These are phyloP conservation scores for Erythrobasidium hasegawianum DNA, from an alignment of 1,284 basidiomycete genomes.

Conservation along the genomic window DNA sequence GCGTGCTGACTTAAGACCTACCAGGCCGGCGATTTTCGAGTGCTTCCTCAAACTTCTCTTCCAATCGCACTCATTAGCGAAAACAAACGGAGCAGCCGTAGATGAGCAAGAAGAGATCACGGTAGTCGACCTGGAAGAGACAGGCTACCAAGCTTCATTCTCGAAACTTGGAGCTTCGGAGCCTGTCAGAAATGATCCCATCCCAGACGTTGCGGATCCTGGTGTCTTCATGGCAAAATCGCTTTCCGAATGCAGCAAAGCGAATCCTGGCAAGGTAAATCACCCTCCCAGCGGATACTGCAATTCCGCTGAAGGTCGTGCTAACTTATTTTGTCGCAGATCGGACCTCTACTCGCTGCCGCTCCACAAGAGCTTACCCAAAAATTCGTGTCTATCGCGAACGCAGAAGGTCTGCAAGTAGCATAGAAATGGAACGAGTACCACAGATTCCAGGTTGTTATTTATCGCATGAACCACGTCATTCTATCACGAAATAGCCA, in stretches of 20 bases:
- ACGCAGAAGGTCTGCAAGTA: slow-evolving; percentile 13
- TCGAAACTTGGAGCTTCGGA: slow-evolving; percentile 79
- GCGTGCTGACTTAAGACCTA: too few relatives aligned
- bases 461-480: too few relatives aligned
- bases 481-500: too few relatives aligned
- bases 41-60: slow-evolving; percentile 72
- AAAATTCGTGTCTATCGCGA: slow-evolving; percentile 47
- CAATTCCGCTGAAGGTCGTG: too few relatives aligned
- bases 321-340: slow-evolving; percentile 24
- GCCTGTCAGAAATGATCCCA: slow-evolving; percentile 50
- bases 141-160: slow-evolving; percentile 89
- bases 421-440: too few relatives aligned
- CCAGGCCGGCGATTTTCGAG: slow-evolving; percentile 65
- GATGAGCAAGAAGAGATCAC: slow-evolving; percentile 61
- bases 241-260: slow-evolving; percentile 45
- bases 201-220: slow-evolving; percentile 50
- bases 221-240: slow-evolving; percentile 50
- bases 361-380: slow-evolving; percentile 46
- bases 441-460: too few relatives aligned
- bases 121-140: slow-evolving; percentile 80
- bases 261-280: slow-evolving; percentile 50
- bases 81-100: slow-evolving; percentile 50
- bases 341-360: slow-evolving; percentile 46
- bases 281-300: too few relatives aligned
- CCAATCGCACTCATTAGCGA: slow-evolving; percentile 64